Conservation (phyloP, 2,329 filamentous ascomycete genomes). For the Gremmenia infestans region DNA sequence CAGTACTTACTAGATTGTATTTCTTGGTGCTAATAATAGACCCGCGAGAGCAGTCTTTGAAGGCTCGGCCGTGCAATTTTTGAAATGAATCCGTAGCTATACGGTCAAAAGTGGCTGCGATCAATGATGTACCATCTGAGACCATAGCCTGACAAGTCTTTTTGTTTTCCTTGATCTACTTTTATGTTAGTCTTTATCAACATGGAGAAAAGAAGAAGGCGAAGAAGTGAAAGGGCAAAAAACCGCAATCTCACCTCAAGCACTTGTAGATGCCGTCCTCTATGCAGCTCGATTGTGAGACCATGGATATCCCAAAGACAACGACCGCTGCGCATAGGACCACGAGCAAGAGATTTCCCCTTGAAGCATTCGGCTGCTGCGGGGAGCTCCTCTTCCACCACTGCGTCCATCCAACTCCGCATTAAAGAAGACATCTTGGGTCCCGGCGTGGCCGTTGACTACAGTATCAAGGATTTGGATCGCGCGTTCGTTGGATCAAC, state of each 20-base stretch:
- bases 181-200: not conserved
- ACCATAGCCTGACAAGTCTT: conserved; percentile 3
- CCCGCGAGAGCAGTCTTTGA: conserved; percentile 3
- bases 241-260: not conserved
- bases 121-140: conserved; percentile 10
- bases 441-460: not conserved
- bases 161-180: conserved; percentile 1
- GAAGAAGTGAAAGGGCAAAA: not conserved
- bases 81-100: not conserved
- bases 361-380: not conserved
- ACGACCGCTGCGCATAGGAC: not conserved
- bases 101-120: conserved; percentile 9
- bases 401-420: not conserved
- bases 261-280: not conserved
- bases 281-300: not conserved
- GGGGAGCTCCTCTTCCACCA: not conserved
- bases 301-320: not conserved
- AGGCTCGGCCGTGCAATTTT: not conserved
- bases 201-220: not conserved
- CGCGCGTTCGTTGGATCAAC: not conserved
- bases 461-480: not conserved
- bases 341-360: not conserved
- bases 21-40: conserved; percentile 8
- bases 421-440: not conserved
- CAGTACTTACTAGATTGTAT: conserved; percentile 13